phyloP scores from a whole-genome alignment of 352 stramenopile genomes.

The Phytophthora megakarya region DNA sequence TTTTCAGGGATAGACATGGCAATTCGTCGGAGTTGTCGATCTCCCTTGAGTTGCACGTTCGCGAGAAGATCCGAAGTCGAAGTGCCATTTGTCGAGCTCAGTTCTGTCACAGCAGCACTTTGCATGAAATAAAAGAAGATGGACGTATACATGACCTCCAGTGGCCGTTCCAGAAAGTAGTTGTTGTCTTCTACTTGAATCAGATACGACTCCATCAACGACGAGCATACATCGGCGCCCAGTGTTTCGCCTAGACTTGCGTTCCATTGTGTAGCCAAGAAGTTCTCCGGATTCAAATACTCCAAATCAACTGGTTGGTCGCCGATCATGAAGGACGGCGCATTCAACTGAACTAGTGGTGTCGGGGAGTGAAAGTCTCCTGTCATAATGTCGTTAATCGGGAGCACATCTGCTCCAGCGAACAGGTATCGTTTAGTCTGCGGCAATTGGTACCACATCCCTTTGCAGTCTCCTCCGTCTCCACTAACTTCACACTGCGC shows the following conservation, averaged over 20 bases:
- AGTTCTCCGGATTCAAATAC: constrained; percentile 35
- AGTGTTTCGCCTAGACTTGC: constrained; percentile 27
- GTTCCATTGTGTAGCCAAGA: constrained; percentile 30
- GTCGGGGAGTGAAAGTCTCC: constrained; percentile 49
- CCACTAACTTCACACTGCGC: constrained; percentile 39
- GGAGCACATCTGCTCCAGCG: constrained; percentile 39
- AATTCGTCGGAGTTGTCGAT: constrained; percentile 37
- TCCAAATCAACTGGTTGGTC: constrained; percentile 30
- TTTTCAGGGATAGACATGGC: constrained; percentile 37
- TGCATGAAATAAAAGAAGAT: constrained; percentile 52
- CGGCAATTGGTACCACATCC: constrained; percentile 50
- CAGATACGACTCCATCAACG: constrained; percentile 55
- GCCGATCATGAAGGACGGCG: constrained; percentile 28
- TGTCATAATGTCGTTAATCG: constrained; percentile 19
- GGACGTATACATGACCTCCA: constrained; percentile 55
- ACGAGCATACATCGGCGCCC: constrained; percentile 35
- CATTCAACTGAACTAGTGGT: constrained; percentile 49
- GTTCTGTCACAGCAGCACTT: constrained; percentile 39
- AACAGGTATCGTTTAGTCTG: constrained; percentile 52
- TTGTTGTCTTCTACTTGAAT: constrained; percentile 43
- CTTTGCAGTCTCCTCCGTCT: constrained; percentile 30
- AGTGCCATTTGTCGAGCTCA: constrained; percentile 16
- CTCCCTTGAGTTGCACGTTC: constrained; percentile 43
- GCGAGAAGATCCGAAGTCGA: constrained; percentile 25
- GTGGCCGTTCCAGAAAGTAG: constrained; percentile 40